Conservation (phyloP, 2,329 filamentous ascomycete genomes). For the Calonectria pseudoturangicola region DNA sequence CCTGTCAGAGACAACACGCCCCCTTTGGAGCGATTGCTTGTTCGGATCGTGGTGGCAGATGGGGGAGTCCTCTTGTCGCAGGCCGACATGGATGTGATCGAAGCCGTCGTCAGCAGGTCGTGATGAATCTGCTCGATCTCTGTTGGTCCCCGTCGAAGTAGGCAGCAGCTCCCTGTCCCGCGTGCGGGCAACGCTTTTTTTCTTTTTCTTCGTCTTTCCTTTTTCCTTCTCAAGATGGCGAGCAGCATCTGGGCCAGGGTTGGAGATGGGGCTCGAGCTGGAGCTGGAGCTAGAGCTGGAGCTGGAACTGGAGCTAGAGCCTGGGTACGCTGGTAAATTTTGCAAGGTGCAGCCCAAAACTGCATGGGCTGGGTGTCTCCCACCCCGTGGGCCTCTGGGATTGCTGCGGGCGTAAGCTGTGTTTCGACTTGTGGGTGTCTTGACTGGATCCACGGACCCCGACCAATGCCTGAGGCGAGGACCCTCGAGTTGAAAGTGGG, state of each 20-base stretch:
- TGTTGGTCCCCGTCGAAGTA: neutral
- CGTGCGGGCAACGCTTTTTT: neutral
- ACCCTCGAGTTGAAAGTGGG: conserved; percentile 17
- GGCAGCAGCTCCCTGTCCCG: conserved; percentile 3
- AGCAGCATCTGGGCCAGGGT: neutral
- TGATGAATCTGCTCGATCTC: conserved; percentile 18
- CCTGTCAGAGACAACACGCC: conserved; percentile 50
- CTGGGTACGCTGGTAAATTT: conserved; percentile 22
- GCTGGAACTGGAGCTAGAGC: conserved; percentile 10
- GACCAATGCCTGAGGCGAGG: conserved; percentile 18
- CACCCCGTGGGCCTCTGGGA: conserved; percentile 12
- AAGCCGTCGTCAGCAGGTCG: conserved; percentile 33
- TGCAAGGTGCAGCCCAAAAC: conserved; percentile 15
- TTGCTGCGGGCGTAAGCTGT: conserved; percentile 29
- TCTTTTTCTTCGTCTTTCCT: neutral
- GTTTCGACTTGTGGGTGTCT: conserved; percentile 26
- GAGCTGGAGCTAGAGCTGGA: neutral
- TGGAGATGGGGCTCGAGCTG: neutral
- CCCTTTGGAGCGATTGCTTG: conserved; percentile 34
- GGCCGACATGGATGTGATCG: conserved; percentile 32
- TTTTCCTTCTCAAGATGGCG: conserved; percentile 17
- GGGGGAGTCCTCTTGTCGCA: conserved; percentile 13
- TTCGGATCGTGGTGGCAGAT: conserved; percentile 30
- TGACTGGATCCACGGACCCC: conserved; percentile 10
- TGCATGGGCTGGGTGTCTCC: conserved; percentile 19